Percentiles rank a stretch among this genome's conserved stretches.
These are phyloP conservation scores for Dalbergia cultrata DNA, from an alignment of 306 rosid species.

Conservation along the genomic window DNA sequence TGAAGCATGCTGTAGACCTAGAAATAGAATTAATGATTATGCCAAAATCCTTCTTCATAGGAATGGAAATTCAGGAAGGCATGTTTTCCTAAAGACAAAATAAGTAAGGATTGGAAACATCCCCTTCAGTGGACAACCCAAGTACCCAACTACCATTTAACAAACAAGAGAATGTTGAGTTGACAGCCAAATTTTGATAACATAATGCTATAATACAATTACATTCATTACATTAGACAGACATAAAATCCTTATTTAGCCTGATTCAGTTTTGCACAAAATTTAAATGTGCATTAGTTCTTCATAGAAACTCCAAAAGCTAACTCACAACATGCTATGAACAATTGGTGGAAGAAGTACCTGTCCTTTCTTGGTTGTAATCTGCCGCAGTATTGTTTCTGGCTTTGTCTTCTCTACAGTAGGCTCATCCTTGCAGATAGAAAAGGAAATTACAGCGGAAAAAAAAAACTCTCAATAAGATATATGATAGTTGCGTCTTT, in stretches of 20 bases:
- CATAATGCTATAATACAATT: neutral
- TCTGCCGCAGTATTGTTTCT: constrained; percentile 90
- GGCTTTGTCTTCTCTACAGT: constrained; percentile 95
- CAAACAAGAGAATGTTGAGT: constrained; percentile 20
- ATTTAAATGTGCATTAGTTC: constrained; percentile 8
- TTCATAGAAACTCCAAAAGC: constrained; percentile 19
- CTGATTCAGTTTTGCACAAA: constrained; percentile 29
- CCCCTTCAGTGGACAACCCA: constrained; percentile 21
- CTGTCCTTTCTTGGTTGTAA: constrained; percentile 98
- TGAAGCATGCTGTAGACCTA: constrained; percentile 98
- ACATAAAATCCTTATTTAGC: constrained; percentile 29
- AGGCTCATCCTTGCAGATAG: constrained; percentile 83
- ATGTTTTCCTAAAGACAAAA: constrained; percentile 31
- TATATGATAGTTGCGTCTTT: constrained; percentile 15
- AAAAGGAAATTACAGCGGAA: constrained; percentile 40
- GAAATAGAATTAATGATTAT: constrained; percentile 41
- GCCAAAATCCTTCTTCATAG: constrained; percentile 24
- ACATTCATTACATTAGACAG: constrained; percentile 17
- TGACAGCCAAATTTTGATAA: constrained; percentile 37
- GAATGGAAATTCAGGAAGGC: constrained; percentile 5
- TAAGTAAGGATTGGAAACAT: neutral
- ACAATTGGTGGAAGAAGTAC: constrained; percentile 50
- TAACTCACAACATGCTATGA: constrained; percentile 27
- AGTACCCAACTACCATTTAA: neutral
- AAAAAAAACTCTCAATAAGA: constrained; percentile 16